Conservation (phyloP, 495 filamentous ascomycete species). For the Coniosporium apollinis region DNA sequence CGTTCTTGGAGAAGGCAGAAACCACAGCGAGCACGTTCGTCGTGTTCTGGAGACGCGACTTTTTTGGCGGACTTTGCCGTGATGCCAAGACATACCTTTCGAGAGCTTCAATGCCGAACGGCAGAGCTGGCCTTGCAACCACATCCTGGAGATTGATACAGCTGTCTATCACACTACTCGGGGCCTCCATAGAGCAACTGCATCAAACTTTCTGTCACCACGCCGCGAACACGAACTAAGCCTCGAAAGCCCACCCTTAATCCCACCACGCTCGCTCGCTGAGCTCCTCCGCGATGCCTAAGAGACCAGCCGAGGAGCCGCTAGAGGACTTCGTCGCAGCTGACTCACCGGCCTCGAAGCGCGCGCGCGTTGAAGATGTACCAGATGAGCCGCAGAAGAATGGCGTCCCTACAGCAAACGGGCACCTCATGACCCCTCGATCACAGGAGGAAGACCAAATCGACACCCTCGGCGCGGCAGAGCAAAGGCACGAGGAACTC, state of each 20-base stretch:
- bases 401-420: slow-evolving; percentile 25
- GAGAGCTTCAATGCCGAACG: no score
- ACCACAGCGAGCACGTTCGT: background rate
- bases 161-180: no score
- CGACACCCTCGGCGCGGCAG: slow-evolving; percentile 17
- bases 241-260: no score
- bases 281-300: no score
- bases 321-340: slow-evolving; percentile 44
- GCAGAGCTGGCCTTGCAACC: no score
- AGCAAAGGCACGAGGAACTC: slow-evolving; percentile 23
- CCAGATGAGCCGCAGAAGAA: slow-evolving; percentile 21
- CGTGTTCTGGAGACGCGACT: background rate
- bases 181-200: no score
- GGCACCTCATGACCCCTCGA: slow-evolving; percentile 22
- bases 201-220: no score
- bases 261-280: no score
- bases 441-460: slow-evolving; percentile 7
- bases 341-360: slow-evolving; percentile 63
- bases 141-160: no score
- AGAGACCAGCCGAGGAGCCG: slow-evolving; percentile 60
- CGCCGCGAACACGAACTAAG: no score
- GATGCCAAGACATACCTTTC: no score
- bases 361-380: slow-evolving; percentile 46
- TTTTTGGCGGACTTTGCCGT: background rate
- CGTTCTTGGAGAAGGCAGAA: no score